phyloP scores from a whole-genome alignment of 345 rosid genomes.

The Moricandia moricandioides region DNA sequence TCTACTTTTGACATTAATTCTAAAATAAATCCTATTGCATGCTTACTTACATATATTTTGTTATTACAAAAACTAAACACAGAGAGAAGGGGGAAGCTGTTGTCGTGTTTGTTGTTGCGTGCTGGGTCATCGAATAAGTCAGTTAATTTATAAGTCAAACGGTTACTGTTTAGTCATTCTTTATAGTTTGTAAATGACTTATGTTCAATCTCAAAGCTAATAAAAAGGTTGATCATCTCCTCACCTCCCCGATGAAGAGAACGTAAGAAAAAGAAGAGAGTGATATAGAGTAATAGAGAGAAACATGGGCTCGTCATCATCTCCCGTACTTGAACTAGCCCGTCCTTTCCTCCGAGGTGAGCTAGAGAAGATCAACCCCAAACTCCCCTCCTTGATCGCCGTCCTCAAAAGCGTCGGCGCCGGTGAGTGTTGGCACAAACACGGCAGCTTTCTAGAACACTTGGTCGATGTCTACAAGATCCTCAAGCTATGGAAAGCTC shows the following conservation, averaged over 20 bases:
- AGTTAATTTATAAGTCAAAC: background rate
- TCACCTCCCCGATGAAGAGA: background rate
- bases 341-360: constrained; percentile 96
- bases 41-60: background rate
- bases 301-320: constrained; percentile 27
- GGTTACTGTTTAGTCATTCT: background rate
- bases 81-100: background rate
- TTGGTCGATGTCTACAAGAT: constrained; percentile 75
- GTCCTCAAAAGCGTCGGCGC: constrained; percentile 87
- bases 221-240: background rate
- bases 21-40: constrained; percentile 1
- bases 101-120: background rate
- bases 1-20: constrained; percentile 12
- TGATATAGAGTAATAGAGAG: background rate
- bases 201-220: background rate
- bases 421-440: constrained; percentile 99
- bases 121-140: background rate
- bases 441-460: constrained; percentile 89
- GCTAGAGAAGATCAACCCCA: constrained; percentile 58
- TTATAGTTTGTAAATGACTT: background rate
- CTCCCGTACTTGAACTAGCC: constrained; percentile 47
- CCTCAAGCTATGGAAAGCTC: constrained; percentile 79
- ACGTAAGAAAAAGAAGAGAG: background rate
- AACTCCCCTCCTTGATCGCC: constrained; percentile 60
- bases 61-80: background rate